Evolutionary conservation across 2,329 filamentous ascomycete genomes (phyloP), one percentile per base, ranked within the genome.

Genomic region (Colletotrichum truncatum): DNA sequence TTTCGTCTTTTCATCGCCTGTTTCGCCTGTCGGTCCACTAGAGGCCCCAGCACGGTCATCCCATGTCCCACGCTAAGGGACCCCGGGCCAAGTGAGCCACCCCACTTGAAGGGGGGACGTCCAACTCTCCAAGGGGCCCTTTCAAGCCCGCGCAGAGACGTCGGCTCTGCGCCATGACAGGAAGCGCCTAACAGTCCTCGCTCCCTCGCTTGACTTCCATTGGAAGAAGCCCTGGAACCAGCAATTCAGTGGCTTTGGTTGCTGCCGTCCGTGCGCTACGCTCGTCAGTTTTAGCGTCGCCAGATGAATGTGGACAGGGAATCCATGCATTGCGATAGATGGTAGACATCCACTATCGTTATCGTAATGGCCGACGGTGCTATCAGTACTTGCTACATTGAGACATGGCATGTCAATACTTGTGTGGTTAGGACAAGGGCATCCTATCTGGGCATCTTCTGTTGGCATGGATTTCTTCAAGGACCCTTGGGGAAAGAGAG

Each of bases 1-100:
- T 65, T 52, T 65, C 62, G 57, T 55, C 62, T 65, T 62, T 65
- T 51, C 49, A 18, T 65, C 49, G 57, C 49, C 62, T 62, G 58
- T 62, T 62, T 54, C 49, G 49, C 62, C 49, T 55, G 57, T 43
- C 34, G 48, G 49, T 51, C 62, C 62, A 65, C 57, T 62, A n/a
- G 41, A 55, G 43, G 49, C 62, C 62, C 48, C 49, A 39, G 41
- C 62, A 51, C 49, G 32, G 41, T 56, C 62, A 45, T 65, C 62
- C 43, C 62, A 65, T 62, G 62, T 65, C 62, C 28, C 43, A 45
- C 39, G 36, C 57, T 65, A 55, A 65, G 32, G 34, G 52, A 38
- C 57, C 56, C 53, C 21, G 43, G 45, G 34, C 23, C 30, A 51
- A 30, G 23, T n/a, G 23, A 34, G 60, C 41, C 30, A 48, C 43